These are phyloP conservation scores for Caryopteris hybrid DNA, from an alignment of 305 asterid species.

Conservation along the genomic window DNA sequence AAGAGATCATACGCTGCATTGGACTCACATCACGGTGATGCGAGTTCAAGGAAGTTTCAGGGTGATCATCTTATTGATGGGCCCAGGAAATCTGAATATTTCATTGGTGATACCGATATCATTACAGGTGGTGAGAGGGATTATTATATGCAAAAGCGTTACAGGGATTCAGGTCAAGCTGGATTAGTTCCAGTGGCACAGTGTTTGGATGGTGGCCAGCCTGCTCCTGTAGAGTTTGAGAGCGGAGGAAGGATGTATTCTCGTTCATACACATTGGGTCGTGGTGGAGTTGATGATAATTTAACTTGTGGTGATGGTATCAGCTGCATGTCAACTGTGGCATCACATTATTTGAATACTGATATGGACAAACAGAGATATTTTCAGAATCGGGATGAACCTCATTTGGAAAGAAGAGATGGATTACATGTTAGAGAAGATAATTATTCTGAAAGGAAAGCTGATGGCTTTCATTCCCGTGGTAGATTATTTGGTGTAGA, in stretches of 20 bases:
- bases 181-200: constrained; percentile 17
- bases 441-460: constrained; percentile 24
- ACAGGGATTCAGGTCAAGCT: constrained; percentile 18
- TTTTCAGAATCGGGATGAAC: constrained; percentile 7
- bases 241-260: constrained; percentile 19
- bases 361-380: constrained; percentile 12
- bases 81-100: constrained; percentile 25
- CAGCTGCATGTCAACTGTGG: constrained; percentile 22
- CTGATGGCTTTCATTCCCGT: constrained; percentile 22
- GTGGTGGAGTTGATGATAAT: constrained; percentile 22
- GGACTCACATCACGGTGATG: constrained; percentile 25
- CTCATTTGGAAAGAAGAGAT: constrained; percentile 23
- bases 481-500: constrained; percentile 24
- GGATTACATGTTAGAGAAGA: constrained; percentile 11
- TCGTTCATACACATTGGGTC: constrained; percentile 17
- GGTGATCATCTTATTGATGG: constrained; percentile 32
- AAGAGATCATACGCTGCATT: constrained; percentile 24
- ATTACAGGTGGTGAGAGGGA: constrained; percentile 29
- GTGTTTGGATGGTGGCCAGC: constrained; percentile 15
- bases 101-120: constrained; percentile 21
- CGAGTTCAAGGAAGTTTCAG: constrained; percentile 30
- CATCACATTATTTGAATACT: constrained; percentile 19
- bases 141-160: constrained; percentile 14
- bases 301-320: constrained; percentile 29
- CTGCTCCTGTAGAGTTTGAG: constrained; percentile 21